Base-by-base conservation (phyloP, 139 green algal genomes). In the Micractinium sp. region DNA sequence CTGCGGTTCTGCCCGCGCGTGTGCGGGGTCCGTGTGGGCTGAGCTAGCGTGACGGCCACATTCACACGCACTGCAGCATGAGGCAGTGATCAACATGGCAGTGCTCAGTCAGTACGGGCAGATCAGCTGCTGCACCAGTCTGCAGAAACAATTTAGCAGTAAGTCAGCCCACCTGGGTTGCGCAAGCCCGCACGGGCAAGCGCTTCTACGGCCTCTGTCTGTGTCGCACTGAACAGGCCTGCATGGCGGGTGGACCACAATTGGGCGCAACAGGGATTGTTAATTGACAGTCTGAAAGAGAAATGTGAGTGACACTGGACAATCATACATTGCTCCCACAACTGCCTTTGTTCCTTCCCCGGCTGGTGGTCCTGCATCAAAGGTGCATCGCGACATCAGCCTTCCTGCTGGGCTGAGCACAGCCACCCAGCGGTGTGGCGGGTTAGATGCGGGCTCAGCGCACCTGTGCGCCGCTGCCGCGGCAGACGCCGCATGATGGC, bases 161-260 rank as follows among this genome's bases (percentile, higher is more conserved):
- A 36, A 36, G 39, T 35, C 12, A 98, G 90, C 29, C 95, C 88
- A 61, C 99, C 91, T 9, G 97, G 96, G 91, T 99, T 99, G 18
- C 98, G 91, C 60, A 99, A 91, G 14, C 98, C 98, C 18, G 98
- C 98, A 0, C 96, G 89, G n/a, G 97, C 95, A 88, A 99, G 93
- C 41, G 96, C 94, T 75, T 95, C 89, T 20, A 98, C 94, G 31
- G 95, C 95, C 81, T 97, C 94, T 20, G 97, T 99, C 93, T 99
- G 98, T 15, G 98, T 99, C 36, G 98, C 98, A 67, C 94, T 98
- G 92, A 99, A 99, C 7, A 99, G 95, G 14, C 97, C 97, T 93
- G 92, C 53, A 27, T 47, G 76, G 33, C 47, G 47, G 47, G 47
- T 56, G 47, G 47, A 16, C 5, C 5, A 56, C 5, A 56, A 56